Evolutionary conservation across 768 basidiomycete genomes (phyloP).

Genomic region (Termitomyces sp.): DNA sequence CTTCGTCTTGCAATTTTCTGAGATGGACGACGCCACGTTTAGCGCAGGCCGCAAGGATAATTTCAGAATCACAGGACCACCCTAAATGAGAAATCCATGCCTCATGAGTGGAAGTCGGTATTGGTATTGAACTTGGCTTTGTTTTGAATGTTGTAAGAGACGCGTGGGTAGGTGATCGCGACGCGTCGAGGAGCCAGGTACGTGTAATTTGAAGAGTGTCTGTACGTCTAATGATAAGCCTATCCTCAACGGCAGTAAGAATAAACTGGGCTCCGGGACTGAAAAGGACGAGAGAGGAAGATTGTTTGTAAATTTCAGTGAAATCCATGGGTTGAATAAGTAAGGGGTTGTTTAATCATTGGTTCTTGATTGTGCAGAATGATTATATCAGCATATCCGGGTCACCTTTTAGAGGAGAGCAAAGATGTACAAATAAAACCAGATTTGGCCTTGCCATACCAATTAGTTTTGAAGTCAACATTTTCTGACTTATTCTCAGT

Average conservation of each 20-base stretch:
- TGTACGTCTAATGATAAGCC: conserved; percentile 78
- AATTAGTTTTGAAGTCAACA: background rate
- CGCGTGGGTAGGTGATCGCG: conserved; percentile 45
- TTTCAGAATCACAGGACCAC: conserved; percentile 89
- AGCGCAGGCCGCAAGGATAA: conserved; percentile 76
- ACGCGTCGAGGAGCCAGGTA: conserved; percentile 66
- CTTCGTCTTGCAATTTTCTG: conserved; percentile 75
- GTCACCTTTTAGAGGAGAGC: too few relatives aligned
- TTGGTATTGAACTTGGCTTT: conserved; percentile 21
- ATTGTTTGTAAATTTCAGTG: conserved; percentile 79
- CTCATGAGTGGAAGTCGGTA: conserved; percentile 21
- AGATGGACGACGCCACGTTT: conserved; percentile 68
- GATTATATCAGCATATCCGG: too few relatives aligned
- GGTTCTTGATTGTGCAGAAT: too few relatives aligned
- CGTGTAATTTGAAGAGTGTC: conserved; percentile 80
- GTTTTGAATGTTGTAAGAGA: conserved; percentile 31
- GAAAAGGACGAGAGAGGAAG: conserved; percentile 66
- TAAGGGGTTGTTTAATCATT: too few relatives aligned
- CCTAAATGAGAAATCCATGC: conserved; percentile 65
- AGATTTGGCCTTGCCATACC: too few relatives aligned
- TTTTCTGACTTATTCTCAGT: background rate
- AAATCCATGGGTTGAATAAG: conserved; percentile 60
- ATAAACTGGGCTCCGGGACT: conserved; percentile 87
- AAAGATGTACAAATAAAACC: too few relatives aligned
- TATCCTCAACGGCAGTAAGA: conserved; percentile 72